Base-by-base conservation (phyloP, 148 eudicot genomes). In the Vaccinium vitisidaea region DNA sequence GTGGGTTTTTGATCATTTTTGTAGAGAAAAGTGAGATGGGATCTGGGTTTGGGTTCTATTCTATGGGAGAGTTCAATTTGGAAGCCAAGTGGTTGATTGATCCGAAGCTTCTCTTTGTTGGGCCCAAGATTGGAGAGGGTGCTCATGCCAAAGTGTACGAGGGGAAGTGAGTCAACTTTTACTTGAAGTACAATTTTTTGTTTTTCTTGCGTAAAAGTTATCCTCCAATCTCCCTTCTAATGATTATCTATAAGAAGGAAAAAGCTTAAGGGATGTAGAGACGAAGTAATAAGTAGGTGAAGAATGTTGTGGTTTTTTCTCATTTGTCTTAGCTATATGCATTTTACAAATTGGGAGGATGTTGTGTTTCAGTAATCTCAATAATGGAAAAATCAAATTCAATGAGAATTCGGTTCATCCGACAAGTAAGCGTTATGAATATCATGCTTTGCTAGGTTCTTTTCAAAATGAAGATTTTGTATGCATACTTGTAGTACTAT, bases 141-240 rank as follows among this genome's bases (percentile, higher is more conserved):
- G 93, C 94, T 77, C 94, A 92, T 88, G 94, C 94, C 83, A 92
- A 92, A 86, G 94, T 92, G 43, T 91, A 91, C 23, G 92, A 92
- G 84, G 94, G 94, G 23, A 92, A 92, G 94, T 92, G 88, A 89
- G 94, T 92, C 88, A 50, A 85, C 82, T 63, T 83, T 67, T 27
- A 81, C n/a, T 87, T 43, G 23, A 9, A 27, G n/a, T 82, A 56
- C 8, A 1, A 30, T 59, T 23, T 25, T 43, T 43, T 43, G 46
- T 43, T 43, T 43, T 43, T 43, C 46, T 43, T 43, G 46, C 46
- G 5, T 43, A 5, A 43, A 43, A 43, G 46, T 43, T 43, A 43
- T 43, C 46, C 46, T 43, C 46, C 46, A 43, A 43, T 43, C 67
- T 59, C 25, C 25, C 9, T 19, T 59, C 6, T 7, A 9, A 63